These are phyloP conservation scores for Stagonosporopsis cucurbitacearum DNA, from an alignment of 2,329 filamentous ascomycete species.

Conservation along the genomic window DNA sequence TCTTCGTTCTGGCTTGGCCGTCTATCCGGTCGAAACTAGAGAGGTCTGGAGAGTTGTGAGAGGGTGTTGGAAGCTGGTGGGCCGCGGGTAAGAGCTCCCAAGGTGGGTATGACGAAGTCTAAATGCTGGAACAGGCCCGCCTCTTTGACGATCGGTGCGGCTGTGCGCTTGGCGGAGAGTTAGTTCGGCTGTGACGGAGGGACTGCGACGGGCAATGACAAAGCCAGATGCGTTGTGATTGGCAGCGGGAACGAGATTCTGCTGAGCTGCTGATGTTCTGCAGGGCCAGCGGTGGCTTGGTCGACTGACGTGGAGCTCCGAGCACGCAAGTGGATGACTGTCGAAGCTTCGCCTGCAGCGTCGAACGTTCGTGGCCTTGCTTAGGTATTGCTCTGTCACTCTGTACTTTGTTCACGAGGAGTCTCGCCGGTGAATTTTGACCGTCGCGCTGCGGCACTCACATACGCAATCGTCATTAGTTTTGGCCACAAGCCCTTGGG, in stretches of 20 bases:
- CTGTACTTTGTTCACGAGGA: neutral
- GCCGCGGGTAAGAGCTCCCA: conserved; percentile 1
- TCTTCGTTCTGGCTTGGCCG: conserved; percentile 18
- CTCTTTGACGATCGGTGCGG: conserved; percentile 18
- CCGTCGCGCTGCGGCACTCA: neutral
- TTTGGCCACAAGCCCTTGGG: neutral
- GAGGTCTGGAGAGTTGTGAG: conserved; percentile 15
- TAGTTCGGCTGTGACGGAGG: conserved; percentile 18
- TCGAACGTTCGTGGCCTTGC: conserved; percentile 1
- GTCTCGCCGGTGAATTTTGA: conserved; percentile 7
- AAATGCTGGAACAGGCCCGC: conserved; percentile 19
- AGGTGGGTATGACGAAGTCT: conserved; percentile 22
- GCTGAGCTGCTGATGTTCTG: conserved; percentile 15
- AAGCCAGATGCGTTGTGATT: conserved; percentile 11
- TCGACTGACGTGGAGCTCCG: conserved; percentile 7
- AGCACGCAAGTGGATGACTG: conserved; percentile 5
- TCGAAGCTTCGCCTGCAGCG: conserved; percentile 4
- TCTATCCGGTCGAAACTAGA: conserved; percentile 17
- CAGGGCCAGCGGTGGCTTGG: conserved; percentile 15
- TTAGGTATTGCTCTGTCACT: too few species aligned
- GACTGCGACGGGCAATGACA: conserved; percentile 13
- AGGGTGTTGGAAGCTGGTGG: conserved; percentile 21
- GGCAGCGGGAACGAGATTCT: conserved; percentile 1
- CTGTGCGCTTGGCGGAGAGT: conserved; percentile 17
- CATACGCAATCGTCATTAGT: conserved; percentile 1